Evolutionary conservation across 495 filamentous ascomycete species (phyloP).

Genomic region (Xylaria longipes): DNA sequence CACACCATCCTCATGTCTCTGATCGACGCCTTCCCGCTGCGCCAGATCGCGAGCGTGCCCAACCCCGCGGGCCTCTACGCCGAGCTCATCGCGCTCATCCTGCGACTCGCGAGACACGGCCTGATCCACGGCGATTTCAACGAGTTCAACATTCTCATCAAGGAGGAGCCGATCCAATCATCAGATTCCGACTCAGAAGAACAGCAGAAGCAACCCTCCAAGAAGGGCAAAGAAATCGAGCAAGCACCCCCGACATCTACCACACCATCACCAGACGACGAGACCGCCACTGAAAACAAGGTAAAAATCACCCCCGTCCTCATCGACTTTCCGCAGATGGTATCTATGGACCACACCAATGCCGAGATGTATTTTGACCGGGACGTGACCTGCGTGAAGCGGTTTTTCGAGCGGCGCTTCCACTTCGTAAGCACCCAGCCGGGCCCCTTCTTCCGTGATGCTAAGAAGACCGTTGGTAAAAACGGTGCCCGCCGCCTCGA

Average conservation of each 20-base stretch:
- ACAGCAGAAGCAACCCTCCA: conserved; percentile 34
- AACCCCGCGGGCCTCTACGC: conserved; percentile 83
- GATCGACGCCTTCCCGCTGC: conserved; percentile 85
- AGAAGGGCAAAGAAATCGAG: conserved; percentile 38
- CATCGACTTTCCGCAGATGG: conserved; percentile 98
- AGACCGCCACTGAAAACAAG: conserved; percentile 24
- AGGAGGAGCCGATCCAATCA: conserved; percentile 59
- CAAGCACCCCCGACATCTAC: conserved; percentile 10
- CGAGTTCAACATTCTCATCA: conserved; percentile 97
- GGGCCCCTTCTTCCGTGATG: conserved; percentile 85
- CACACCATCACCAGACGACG: conserved; percentile 24
- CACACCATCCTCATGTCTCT: conserved; percentile 96
- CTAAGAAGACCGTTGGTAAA: conserved; percentile 73
- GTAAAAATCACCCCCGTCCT: conserved; percentile 69
- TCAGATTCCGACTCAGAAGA: conserved; percentile 31
- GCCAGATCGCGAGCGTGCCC: conserved; percentile 80
- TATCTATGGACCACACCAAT: conserved; percentile 92
- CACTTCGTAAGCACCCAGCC: conserved; percentile 81
- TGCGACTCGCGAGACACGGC: conserved; percentile 83
- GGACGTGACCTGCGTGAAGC: conserved; percentile 92
- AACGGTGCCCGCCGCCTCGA: conserved; percentile 75
- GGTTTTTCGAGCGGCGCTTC: conserved; percentile 88
- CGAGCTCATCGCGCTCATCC: conserved; percentile 84
- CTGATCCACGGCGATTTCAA: conserved; percentile 99
- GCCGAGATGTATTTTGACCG: conserved; percentile 96